Percentiles rank a stretch among this genome's conserved stretches.
Conservation (phyloP, 768 basidiomycete species). For the Kwoniella bestiolae region DNA sequence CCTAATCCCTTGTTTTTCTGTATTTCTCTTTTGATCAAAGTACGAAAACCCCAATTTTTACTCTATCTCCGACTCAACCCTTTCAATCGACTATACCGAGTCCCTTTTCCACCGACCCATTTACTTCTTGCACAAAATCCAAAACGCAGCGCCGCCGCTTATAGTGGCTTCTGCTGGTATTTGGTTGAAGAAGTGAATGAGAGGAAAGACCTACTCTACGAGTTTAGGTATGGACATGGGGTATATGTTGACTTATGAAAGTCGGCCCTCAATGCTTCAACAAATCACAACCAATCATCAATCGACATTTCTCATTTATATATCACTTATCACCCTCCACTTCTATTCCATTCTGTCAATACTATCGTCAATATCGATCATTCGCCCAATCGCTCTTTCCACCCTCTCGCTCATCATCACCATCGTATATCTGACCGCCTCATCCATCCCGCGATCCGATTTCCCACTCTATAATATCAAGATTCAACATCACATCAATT, state of each 20-base stretch:
- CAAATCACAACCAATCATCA: slow-evolving; percentile 3
- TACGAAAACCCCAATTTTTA: slow-evolving; percentile 16
- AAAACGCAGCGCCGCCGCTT: slow-evolving; percentile 55
- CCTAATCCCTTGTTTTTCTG: slow-evolving; percentile 21
- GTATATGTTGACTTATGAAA: slow-evolving; percentile 42
- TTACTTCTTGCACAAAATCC: slow-evolving; percentile 29
- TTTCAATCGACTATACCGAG: slow-evolving; percentile 34
- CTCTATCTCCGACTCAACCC: slow-evolving; percentile 39
- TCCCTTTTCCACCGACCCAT: slow-evolving; percentile 24
- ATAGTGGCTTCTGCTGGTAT: slow-evolving; percentile 29
- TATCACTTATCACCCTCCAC: slow-evolving; percentile 12
- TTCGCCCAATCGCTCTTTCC: slow-evolving; percentile 14
- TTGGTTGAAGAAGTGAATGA: slow-evolving; percentile 14
- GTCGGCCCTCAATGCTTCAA: slow-evolving; percentile 32
- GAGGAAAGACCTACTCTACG: slow-evolving; percentile 45
- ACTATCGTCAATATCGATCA: slow-evolving; percentile 16
- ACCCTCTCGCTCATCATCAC: slow-evolving; percentile 15
- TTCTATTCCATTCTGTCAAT: slow-evolving; percentile 2
- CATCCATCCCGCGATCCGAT: slow-evolving; percentile 57
- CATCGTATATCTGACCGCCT: slow-evolving; percentile 50
- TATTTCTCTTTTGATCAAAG: slow-evolving; percentile 1
- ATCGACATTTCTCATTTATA: slow-evolving; percentile 6
- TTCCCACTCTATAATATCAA: slow-evolving; percentile 9
- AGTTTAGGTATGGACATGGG: slow-evolving; percentile 51
- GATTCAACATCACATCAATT: neutral